Evolutionary conservation across 2,329 filamentous ascomycete genomes (phyloP), one percentile per base, ranked within the genome.

Genomic region (Leptographium wingfieldii): DNA sequence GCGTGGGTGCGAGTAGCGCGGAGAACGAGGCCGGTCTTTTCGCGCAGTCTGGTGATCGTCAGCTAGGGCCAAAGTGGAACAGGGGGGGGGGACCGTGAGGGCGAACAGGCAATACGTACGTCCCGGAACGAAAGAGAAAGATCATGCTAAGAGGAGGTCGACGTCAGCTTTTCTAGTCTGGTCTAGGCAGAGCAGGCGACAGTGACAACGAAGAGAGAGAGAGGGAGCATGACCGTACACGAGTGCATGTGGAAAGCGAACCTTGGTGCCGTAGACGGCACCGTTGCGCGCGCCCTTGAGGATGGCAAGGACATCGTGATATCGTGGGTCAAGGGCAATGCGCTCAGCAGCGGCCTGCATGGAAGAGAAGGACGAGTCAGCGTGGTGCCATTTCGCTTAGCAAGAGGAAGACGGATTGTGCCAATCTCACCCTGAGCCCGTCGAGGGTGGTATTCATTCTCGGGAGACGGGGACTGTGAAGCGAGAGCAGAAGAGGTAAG

Each of bases 201-300:
- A 19, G 57, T 16, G 31, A 10, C n/a, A 3, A 10, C 9, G 53
- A 16, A 27, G 12, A 57, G n/a, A 56, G 22, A 27, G n/a, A n/a
- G 5, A 5, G 31, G 9, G 33, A 35, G 12, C n/a, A 38, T 6
- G 14, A 22, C 4, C 52, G 25, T 73, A 80, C 77, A 99, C 94
- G 66, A 99, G 81, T 63, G 94, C 94, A 76, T 99, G 94, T 65
- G 94, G 94, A 76, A 99, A 97, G 65, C 94, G 92, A 73, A 99
- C 90, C 82, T 97, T 97, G 68, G 89, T 85, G 63, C 94, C 94
- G 75, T 99, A 99, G 64, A 99, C 90, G 65, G 92, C 86, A 72
- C 94, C 94, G 84, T 97, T 99, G 74, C 94, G 90, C 66, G 94
- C 88, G 68, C 85, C 90, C 81, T 99, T 99, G 72, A 96, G 72